phyloP scores from a whole-genome alignment of 345 rosid species.

The Syzygium aqueum region DNA sequence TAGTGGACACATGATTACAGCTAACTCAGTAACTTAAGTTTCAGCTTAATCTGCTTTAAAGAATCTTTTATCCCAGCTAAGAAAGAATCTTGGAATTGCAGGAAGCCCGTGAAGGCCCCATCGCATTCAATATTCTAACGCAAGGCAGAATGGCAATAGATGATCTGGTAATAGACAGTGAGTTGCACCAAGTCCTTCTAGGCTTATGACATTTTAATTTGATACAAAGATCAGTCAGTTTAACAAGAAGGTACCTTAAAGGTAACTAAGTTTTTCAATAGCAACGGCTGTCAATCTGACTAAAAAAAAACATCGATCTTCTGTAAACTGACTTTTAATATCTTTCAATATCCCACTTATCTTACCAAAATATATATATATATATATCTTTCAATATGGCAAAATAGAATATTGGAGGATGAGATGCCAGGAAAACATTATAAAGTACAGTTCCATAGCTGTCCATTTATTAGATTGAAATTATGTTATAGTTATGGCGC shows the following conservation, averaged over 20 bases:
- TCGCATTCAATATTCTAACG: background rate
- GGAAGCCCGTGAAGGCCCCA: background rate
- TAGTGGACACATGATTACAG: background rate
- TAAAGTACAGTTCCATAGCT: background rate
- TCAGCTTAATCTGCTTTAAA: background rate
- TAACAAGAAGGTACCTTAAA: background rate
- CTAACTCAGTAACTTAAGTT: background rate
- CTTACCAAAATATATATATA: no score
- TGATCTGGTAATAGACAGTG: background rate
- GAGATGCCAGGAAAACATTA: background rate
- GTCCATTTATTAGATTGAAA: background rate
- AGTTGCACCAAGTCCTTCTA: background rate
- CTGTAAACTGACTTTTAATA: background rate
- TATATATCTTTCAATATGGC: background rate
- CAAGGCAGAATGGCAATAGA: background rate
- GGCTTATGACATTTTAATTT: background rate
- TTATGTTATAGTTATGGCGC: background rate
- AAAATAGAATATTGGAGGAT: background rate
- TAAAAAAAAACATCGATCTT: background rate
- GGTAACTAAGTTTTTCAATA: background rate
- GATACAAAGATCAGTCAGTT: background rate
- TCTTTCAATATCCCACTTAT: background rate
- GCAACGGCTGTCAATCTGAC: background rate
- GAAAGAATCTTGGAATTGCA: background rate
- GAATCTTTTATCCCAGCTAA: background rate